Conservation (phyloP, 208 protist species). For the Tritrichomonas musculus region DNA sequence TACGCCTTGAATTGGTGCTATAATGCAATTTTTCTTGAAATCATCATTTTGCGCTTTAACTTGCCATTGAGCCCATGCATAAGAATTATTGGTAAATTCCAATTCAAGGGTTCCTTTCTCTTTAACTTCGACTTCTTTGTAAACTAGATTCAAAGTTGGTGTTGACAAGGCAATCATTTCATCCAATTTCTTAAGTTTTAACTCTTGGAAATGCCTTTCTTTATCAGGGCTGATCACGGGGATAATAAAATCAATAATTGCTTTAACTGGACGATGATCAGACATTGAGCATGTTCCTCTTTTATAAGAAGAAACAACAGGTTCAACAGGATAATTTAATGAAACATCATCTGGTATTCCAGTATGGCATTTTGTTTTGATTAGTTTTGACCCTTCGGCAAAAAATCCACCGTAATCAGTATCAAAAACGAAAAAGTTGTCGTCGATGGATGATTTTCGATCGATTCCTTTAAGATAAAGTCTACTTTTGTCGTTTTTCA, state of each 20-base stretch:
- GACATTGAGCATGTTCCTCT: neutral
- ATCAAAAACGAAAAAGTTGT: neutral
- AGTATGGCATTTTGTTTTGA: neutral
- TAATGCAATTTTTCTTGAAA: too few species aligned
- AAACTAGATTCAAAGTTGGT: neutral
- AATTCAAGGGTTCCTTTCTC: neutral
- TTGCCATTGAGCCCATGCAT: neutral
- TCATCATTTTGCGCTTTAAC: too few species aligned
- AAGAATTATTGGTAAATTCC: neutral
- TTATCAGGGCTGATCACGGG: neutral
- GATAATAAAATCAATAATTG: neutral
- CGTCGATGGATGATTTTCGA: too few species aligned
- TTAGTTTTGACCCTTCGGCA: too few species aligned
- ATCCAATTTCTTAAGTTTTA: neutral
- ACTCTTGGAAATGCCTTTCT: neutral
- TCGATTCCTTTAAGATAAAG: too few species aligned
- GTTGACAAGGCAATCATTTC: neutral
- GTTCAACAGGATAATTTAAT: neutral
- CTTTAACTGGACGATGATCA: neutral
- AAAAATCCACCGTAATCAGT: neutral
- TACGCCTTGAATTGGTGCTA: too few species aligned
- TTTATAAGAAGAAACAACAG: neutral
- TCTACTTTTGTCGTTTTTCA: neutral
- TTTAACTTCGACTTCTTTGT: neutral
- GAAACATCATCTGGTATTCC: neutral